phyloP scores from a whole-genome alignment of 257 asterid species.

The Ballota nigra region DNA sequence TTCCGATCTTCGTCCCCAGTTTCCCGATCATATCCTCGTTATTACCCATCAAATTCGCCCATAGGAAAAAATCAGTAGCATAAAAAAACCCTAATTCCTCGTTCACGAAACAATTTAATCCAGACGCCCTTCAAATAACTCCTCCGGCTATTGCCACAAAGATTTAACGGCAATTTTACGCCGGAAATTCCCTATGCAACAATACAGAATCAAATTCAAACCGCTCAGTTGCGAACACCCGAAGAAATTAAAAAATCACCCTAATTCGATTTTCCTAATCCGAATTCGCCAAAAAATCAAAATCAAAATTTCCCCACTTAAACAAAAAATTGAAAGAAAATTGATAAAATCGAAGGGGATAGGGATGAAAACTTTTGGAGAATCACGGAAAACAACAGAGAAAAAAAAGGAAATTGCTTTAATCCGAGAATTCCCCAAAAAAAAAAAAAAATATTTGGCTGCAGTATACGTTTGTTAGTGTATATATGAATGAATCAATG shows the following conservation, averaged over 20 bases:
- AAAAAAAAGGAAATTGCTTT: not conserved
- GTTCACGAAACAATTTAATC: not conserved
- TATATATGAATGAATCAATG: conserved; percentile 28
- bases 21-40: conserved; percentile 40
- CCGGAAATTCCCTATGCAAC: conserved; percentile 10
- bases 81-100: conserved; percentile 29
- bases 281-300: not conserved
- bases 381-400: conserved; percentile 1
- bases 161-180: conserved; percentile 12
- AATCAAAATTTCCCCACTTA: not conserved
- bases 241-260: not conserved
- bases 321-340: not conserved
- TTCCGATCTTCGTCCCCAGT: conserved; percentile 31
- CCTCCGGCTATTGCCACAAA: not conserved
- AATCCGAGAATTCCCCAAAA: conserved; percentile 17
- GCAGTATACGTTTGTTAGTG: conserved; percentile 14
- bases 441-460: not conserved
- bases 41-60: conserved; percentile 19
- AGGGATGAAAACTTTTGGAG: not conserved
- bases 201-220: conserved; percentile 20
- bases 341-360: not conserved
- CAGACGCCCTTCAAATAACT: conserved; percentile 26
- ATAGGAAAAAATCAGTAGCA: conserved; percentile 10
- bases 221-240: conserved; percentile 17
- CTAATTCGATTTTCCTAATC: not conserved